Conservation (phyloP, 148 eudicot genomes). For the Chenopodium formosanum region DNA sequence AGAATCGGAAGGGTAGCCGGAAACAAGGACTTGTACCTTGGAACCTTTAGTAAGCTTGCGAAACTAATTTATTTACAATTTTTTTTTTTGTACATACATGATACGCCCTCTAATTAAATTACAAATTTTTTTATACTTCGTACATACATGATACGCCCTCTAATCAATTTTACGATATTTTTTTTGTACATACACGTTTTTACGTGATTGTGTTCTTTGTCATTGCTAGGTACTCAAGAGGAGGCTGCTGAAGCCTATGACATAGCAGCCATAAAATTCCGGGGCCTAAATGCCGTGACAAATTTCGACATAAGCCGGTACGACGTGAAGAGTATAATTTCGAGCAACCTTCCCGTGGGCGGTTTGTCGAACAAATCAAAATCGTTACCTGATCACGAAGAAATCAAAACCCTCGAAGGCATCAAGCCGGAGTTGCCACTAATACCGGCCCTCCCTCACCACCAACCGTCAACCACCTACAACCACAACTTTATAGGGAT, state of each 20-base stretch:
- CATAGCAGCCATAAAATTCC: constrained; percentile 87
- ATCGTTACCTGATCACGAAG: constrained; percentile 27
- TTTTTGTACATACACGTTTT: neutral
- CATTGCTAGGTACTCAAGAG: constrained; percentile 69
- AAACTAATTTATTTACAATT: too few relatives aligned
- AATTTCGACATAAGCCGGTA: constrained; percentile 92
- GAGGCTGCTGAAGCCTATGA: constrained; percentile 98
- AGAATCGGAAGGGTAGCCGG: constrained; percentile 95
- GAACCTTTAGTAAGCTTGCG: constrained; percentile 70
- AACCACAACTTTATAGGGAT: constrained; percentile 19
- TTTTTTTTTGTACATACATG: neutral
- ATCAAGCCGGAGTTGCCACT: constrained; percentile 24
- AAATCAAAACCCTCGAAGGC: constrained; percentile 27
- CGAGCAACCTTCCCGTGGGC: constrained; percentile 67
- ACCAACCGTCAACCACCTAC: neutral
- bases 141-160: too few relatives aligned
- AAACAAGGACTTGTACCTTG: constrained; percentile 90
- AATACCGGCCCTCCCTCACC: neutral
- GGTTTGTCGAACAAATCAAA: constrained; percentile 48
- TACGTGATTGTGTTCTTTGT: neutral
- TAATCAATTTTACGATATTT: neutral
- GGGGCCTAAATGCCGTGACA: constrained; percentile 85
- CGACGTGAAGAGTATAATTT: constrained; percentile 71
- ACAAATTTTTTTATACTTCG: neutral
- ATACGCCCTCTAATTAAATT: too few relatives aligned